phyloP scores from a whole-genome alignment of 2,329 filamentous ascomycete genomes.

The Sclerotinia sclerotiorum region DNA sequence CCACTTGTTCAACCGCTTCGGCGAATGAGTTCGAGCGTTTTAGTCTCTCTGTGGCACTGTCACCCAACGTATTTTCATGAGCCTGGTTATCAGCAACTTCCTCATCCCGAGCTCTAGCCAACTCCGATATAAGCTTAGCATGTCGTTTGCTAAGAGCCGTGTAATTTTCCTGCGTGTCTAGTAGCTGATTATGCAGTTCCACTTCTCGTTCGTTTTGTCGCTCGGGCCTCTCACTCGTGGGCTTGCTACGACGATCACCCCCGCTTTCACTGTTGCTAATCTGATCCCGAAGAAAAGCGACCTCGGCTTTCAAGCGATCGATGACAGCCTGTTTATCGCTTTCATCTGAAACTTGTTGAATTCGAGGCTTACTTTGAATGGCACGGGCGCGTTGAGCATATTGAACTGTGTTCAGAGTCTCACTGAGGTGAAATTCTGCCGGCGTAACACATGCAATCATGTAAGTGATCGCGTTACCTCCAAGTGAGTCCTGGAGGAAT shows the following conservation, averaged over 20 bases:
- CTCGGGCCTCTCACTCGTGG: constrained; percentile 67
- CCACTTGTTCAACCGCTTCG: constrained; percentile 91
- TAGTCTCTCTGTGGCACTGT: constrained; percentile 80
- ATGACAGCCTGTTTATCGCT: constrained; percentile 92
- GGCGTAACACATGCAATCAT: constrained; percentile 99
- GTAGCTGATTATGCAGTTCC: constrained; percentile 88
- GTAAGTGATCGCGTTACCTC: constrained; percentile 96
- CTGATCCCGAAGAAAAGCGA: constrained; percentile 90
- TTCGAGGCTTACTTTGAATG: constrained; percentile 96
- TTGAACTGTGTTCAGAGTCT: constrained; percentile 95
- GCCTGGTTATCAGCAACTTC: constrained; percentile 60
- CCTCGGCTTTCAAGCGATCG: constrained; percentile 88
- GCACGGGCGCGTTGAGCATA: constrained; percentile 94
- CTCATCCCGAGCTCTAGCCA: constrained; percentile 79
- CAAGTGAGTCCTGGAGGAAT: constrained; percentile 91
- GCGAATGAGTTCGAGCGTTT: constrained; percentile 96
- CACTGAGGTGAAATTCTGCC: constrained; percentile 94
- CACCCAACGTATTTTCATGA: constrained; percentile 63
- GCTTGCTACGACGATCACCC: constrained; percentile 52
- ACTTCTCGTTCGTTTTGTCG: constrained; percentile 80
- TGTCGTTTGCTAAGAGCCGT: constrained; percentile 86
- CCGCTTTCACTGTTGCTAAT: constrained; percentile 80
- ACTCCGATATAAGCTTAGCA: constrained; percentile 90
- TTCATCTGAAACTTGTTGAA: constrained; percentile 86
- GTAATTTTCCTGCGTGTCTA: constrained; percentile 95